Base-by-base conservation (phyloP, 1,284 basidiomycete species). In the Ceratobasidium papillatum region DNA sequence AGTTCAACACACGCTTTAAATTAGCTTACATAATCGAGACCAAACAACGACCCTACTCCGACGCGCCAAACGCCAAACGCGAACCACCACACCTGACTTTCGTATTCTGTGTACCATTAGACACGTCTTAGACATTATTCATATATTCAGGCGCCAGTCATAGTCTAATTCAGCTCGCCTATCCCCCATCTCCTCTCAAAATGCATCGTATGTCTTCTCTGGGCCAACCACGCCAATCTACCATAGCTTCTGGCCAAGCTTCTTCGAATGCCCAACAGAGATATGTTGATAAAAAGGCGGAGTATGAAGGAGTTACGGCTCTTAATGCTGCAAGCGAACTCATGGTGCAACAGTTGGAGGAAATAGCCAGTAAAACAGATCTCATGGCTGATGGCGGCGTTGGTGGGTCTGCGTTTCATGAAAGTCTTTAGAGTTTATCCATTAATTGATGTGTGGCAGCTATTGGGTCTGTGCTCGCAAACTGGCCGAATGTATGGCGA, bases 401-500 rank as follows among this genome's bases (percentile, higher is more conserved):
- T 25, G 76, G 77, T 76, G 45, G 61, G 75, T 43, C 30, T 17
- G 19, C 17, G 11, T 41, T 14, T 32, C 14, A 30, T 19, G 30
- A 52, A 5, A 11, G n/a, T n/a, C n/a, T n/a, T n/a, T 30, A 7
- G 36, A 19, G 27, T 61, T 36, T 61, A n/a, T 43, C 25, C n/a
- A 61, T 34, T 22, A n/a, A 34, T 63, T 17, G 9, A n/a, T 17
- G 9, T 11, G 19, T 34, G n/a, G 34, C 22, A 77, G 77, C 77
- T 19, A 74, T 77, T 30, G 77, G 77, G 22, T 59, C 72, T 19
- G 77, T 77, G 9, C 69, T 76, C 36, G 54, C 74, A 7, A 77
- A 77, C 38, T 77, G 77, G 77, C 76, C 77, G 19, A 76, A 77
- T 38, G 75, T 76, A n/a, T 76, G 77, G 47, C 59, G 71, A 11